These are phyloP conservation scores for Pterocarpus santalinus DNA, from an alignment of 306 rosid genomes.

Conservation along the genomic window DNA sequence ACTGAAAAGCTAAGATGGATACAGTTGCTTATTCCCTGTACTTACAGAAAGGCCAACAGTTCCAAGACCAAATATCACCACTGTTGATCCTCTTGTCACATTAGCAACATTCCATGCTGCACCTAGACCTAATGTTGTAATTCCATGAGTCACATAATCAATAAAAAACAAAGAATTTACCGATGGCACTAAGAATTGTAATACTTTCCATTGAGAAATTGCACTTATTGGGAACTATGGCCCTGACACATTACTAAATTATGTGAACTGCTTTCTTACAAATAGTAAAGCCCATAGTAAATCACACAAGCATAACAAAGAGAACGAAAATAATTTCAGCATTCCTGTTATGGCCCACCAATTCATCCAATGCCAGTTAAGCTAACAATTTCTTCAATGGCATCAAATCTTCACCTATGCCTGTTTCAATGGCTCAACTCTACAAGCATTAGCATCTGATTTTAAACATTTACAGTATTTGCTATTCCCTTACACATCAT, in stretches of 20 bases:
- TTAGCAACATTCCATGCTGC: slow-evolving; percentile 98
- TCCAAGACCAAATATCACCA: slow-evolving; percentile 97
- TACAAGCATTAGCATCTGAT: slow-evolving; percentile 13
- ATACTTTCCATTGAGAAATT: slow-evolving; percentile 2
- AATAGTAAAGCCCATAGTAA: not conserved
- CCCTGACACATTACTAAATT: not conserved
- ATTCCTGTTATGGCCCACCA: slow-evolving; percentile 5
- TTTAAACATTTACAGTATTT: not conserved
- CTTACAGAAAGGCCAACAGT: slow-evolving; percentile 98
- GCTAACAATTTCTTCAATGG: not conserved
- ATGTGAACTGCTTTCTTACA: no score
- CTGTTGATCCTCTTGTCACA: slow-evolving; percentile 84
- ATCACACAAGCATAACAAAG: slow-evolving; percentile 3
- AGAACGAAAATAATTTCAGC: slow-evolving; percentile 10
- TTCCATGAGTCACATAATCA: slow-evolving; percentile 36
- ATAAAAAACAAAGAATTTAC: slow-evolving; percentile 10
- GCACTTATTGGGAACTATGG: not conserved
- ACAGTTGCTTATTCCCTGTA: slow-evolving; percentile 33
- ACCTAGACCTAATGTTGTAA: slow-evolving; percentile 72
- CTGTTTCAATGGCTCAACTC: slow-evolving; percentile 5
- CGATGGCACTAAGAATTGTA: slow-evolving; percentile 22
- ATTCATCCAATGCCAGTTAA: slow-evolving; percentile 4
- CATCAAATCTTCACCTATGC: slow-evolving; percentile 7
- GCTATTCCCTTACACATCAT: not conserved
- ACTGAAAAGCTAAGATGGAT: slow-evolving; percentile 25